A percentile compares a stretch with the other conserved stretches of the same genome.
These are phyloP conservation scores for Litsea cubeba DNA, from an alignment of 164 flowering plant genomes.

Conservation along the genomic window DNA sequence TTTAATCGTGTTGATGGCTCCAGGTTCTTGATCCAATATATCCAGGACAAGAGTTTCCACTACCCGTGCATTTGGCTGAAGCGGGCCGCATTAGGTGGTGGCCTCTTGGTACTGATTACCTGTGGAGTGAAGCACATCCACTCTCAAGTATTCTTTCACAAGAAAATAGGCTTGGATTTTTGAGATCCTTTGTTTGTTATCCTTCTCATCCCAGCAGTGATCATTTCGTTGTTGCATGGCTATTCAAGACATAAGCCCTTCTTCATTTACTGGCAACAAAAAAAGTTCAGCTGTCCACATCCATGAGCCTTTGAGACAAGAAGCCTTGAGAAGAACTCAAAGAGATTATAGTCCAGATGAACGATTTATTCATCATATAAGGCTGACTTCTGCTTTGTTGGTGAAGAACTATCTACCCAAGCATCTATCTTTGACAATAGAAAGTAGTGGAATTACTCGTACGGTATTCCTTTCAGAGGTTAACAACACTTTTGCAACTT, in stretches of 20 bases:
- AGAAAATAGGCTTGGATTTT: conserved; percentile 59
- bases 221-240: conserved; percentile 89
- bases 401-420: conserved; percentile 70
- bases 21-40: conserved; percentile 81
- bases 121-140: conserved; percentile 91
- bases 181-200: conserved; percentile 83
- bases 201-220: conserved; percentile 84
- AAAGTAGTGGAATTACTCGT: conserved; percentile 61
- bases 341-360: conserved; percentile 25
- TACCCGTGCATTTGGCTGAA: conserved; percentile 92
- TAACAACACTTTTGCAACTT: conserved; percentile 15
- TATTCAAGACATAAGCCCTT: conserved; percentile 48
- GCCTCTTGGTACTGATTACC: conserved; percentile 67
- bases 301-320: conserved; percentile 12
- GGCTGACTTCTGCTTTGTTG: conserved; percentile 63
- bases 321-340: conserved; percentile 2
- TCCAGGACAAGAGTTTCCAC: conserved; percentile 85
- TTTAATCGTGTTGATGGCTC: conserved; percentile 16
- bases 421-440: conserved; percentile 47
- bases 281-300: conserved; percentile 19
- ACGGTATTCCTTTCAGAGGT: conserved; percentile 64
- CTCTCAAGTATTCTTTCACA: conserved; percentile 59
- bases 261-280: conserved; percentile 25
- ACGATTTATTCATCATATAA: conserved; percentile 49
- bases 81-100: conserved; percentile 91